Conservation (phyloP, 805 yeast species). For the Jamesozyma piceae region DNA sequence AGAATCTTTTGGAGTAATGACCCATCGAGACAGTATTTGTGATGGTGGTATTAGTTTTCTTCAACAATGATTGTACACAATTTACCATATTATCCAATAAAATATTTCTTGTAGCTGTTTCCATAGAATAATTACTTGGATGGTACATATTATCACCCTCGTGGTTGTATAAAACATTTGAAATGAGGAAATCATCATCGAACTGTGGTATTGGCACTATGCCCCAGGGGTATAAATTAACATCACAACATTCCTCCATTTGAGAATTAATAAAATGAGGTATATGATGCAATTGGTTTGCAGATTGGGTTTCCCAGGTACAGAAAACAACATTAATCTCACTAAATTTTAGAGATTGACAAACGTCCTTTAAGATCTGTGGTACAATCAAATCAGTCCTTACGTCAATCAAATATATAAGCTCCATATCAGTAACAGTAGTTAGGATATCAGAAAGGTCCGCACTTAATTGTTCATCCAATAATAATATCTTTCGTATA, state of each 20-base stretch:
- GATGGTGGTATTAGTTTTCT: constrained; percentile 16
- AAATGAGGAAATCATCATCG: constrained; percentile 22
- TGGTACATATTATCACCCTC: constrained; percentile 21
- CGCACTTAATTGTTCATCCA: constrained; percentile 14
- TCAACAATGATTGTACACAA: constrained; percentile 16
- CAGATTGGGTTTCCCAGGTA: constrained; percentile 13
- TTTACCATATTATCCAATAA: constrained; percentile 24
- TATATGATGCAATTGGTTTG: constrained; percentile 6
- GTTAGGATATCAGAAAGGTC: constrained; percentile 11
- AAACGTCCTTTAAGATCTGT: constrained; percentile 4
- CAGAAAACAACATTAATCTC: constrained; percentile 11
- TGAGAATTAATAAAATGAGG: constrained; percentile 22
- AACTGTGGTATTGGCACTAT: constrained; percentile 20
- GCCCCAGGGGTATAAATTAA: constrained; percentile 15
- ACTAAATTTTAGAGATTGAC: constrained; percentile 1
- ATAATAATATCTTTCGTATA: constrained; percentile 20
- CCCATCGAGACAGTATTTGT: constrained; percentile 25
- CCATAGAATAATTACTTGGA: constrained; percentile 16
- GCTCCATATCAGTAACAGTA: constrained; percentile 7
- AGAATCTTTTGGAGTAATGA: constrained; percentile 13
- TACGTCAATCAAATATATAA: constrained; percentile 23
- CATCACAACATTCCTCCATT: constrained; percentile 4
- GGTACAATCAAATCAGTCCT: constrained; percentile 19
- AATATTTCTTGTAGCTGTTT: constrained; percentile 19
- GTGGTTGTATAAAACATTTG: constrained; percentile 16